Percentiles rank a stretch among this genome's conserved stretches.
Conservation (phyloP, 1,284 basidiomycete genomes). For the Rhodotorula sp. region DNA sequence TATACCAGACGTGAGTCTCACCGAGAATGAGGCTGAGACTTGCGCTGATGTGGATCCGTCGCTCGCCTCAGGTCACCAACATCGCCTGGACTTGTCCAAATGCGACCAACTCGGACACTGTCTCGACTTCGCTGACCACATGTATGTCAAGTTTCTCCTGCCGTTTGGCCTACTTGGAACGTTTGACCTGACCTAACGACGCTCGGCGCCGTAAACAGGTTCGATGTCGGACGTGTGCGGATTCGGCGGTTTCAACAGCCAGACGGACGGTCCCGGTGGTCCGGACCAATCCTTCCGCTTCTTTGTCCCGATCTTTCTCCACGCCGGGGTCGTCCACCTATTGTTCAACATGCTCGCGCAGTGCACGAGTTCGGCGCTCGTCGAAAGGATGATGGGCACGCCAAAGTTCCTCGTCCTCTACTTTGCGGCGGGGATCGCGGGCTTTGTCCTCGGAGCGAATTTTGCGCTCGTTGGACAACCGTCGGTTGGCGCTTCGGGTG, state of each 20-base stretch:
- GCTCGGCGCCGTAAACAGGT: conserved; percentile 62
- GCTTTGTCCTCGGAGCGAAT: conserved; percentile 72
- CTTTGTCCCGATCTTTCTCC: conserved; percentile 63
- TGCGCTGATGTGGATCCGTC: conserved; percentile 39
- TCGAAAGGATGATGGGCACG: conserved; percentile 70
- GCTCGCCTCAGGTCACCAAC: conserved; percentile 43
- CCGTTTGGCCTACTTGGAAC: background rate
- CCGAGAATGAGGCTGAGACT: background rate
- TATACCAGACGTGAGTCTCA: conserved; percentile 44
- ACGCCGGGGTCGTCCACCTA: conserved; percentile 87
- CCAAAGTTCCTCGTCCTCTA: conserved; percentile 43
- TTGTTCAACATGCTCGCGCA: conserved; percentile 87
- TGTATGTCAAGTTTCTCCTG: background rate
- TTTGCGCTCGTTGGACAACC: conserved; percentile 82
- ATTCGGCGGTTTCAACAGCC: conserved; percentile 70
- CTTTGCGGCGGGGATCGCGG: conserved; percentile 43
- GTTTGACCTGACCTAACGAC: background rate
- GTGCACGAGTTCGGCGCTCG: conserved; percentile 71
- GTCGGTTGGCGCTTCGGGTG: conserved; percentile 88
- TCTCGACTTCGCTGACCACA: background rate
- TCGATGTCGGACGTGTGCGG: conserved; percentile 80
- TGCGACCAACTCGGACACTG: background rate
- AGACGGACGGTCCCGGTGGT: conserved; percentile 50
- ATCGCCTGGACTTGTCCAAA: conserved; percentile 28
- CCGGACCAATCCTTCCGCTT: conserved; percentile 86